Evolutionary conservation across 345 rosid species (phyloP).

Genomic region (Rhodamnia argentea): DNA sequence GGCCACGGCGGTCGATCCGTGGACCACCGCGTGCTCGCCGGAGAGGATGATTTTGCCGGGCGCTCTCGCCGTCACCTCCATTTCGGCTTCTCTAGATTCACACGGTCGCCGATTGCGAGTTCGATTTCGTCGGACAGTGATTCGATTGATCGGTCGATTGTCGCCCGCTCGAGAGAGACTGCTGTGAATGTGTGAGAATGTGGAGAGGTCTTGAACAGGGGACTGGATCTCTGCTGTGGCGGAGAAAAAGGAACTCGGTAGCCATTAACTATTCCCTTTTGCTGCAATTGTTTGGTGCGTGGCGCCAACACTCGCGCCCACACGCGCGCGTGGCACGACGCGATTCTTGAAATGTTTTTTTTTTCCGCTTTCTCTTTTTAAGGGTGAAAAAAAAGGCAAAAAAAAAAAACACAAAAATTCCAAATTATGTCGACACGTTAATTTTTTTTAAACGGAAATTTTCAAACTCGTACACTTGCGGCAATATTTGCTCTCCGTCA

Average conservation of each 20-base stretch:
- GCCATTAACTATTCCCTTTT: background rate
- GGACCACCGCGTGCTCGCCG: slow-evolving; percentile 97
- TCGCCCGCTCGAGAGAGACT: background rate
- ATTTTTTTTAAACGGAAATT: too few species aligned
- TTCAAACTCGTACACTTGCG: too few species aligned
- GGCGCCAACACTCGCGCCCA: background rate
- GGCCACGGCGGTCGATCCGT: slow-evolving; percentile 88
- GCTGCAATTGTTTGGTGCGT: background rate
- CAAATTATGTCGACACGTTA: too few species aligned
- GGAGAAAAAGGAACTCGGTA: background rate
- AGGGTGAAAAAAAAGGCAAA: too few species aligned
- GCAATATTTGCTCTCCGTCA: too few species aligned
- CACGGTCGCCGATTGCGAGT: background rate
- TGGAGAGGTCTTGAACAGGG: background rate
- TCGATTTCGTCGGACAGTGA: background rate
- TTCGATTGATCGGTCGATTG: background rate
- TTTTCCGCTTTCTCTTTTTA: too few species aligned
- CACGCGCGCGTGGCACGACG: background rate
- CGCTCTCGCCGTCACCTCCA: slow-evolving; percentile 91
- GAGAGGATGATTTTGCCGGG: slow-evolving; percentile 93
- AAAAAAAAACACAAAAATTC: too few species aligned
- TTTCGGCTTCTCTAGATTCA: background rate
- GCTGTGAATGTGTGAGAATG: background rate
- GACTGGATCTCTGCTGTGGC: background rate
- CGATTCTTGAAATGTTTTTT: background rate